phyloP scores from a whole-genome alignment of 2,329 filamentous ascomycete species.

The Fusarium clavum region DNA sequence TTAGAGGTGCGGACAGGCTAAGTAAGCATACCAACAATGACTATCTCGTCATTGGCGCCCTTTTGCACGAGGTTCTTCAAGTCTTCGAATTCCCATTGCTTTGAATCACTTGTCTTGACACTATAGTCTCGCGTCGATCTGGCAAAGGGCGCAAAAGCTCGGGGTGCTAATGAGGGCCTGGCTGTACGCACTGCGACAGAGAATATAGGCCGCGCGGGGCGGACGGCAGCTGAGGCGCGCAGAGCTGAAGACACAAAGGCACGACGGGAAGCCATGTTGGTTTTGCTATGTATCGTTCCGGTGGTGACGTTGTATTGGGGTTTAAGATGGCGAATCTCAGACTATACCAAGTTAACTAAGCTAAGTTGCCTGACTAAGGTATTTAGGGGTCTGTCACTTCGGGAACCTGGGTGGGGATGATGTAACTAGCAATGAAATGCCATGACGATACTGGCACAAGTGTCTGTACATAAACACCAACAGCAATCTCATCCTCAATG shows the following conservation, averaged over 20 bases:
- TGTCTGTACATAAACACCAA: neutral
- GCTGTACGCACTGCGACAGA: slow-evolving; percentile 13
- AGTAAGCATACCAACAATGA: slow-evolving; percentile 59
- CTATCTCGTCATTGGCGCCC: slow-evolving; percentile 45
- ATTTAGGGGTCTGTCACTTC: neutral
- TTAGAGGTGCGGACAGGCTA: neutral
- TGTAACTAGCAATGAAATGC: slow-evolving; percentile 9
- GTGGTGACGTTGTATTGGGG: neutral
- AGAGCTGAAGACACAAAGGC: slow-evolving; percentile 31
- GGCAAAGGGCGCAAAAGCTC: slow-evolving; percentile 14
- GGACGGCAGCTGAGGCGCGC: slow-evolving; percentile 26
- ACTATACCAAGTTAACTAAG: slow-evolving; percentile 12
- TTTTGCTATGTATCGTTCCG: neutral
- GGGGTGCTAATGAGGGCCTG: slow-evolving; percentile 1
- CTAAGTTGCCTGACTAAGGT: slow-evolving; percentile 24
- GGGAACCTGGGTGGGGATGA: slow-evolving; percentile 19
- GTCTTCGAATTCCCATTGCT: slow-evolving; percentile 63
- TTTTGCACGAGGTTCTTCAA: slow-evolving; percentile 54
- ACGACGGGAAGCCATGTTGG: slow-evolving; percentile 39
- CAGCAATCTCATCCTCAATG: neutral
- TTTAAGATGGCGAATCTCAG: slow-evolving; percentile 17
- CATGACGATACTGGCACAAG: neutral
- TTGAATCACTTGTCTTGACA: slow-evolving; percentile 46
- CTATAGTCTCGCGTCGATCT: slow-evolving; percentile 23
- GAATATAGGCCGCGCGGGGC: slow-evolving; percentile 16